Conservation (phyloP, 163 green algal genomes). For the Scenedesmus sp. region DNA sequence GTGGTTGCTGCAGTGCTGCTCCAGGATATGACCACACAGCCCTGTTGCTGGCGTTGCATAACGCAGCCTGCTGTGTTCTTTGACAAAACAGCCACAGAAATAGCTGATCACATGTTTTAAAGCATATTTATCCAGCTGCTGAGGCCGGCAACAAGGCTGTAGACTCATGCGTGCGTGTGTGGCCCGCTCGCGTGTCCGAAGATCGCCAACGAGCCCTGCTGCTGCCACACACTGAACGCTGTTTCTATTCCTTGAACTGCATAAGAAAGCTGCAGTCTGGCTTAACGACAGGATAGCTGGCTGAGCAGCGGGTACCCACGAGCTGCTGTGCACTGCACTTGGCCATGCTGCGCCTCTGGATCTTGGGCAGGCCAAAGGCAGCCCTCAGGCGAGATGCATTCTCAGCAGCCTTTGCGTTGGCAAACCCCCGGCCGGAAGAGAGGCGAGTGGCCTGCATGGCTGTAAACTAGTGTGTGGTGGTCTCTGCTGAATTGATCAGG, state of each 20-base stretch:
- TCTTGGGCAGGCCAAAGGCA: background rate
- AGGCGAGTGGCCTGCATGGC: conserved; percentile 24
- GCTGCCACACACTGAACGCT: background rate
- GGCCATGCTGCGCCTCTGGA: conserved; percentile 25
- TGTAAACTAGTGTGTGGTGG: background rate
- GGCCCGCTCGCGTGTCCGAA: background rate
- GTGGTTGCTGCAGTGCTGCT: background rate
- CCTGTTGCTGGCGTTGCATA: background rate
- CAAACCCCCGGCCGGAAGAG: background rate
- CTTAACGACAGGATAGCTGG: background rate
- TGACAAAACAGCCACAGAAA: background rate
- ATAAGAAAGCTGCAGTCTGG: background rate
- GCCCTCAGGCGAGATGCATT: background rate
- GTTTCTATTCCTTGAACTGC: background rate
- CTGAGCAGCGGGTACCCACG: conserved; percentile 49
- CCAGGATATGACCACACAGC: background rate
- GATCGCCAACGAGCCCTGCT: background rate
- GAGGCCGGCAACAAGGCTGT: background rate
- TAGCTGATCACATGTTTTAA: background rate
- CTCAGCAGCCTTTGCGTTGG: background rate
- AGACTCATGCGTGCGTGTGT: background rate
- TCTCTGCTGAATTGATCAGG: background rate
- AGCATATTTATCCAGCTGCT: background rate
- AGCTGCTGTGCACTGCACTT: conserved; percentile 64
- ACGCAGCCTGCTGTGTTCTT: background rate